Conservation (phyloP, 176 grass and related monocot genomes). For the Ampelocalamus luodianensis region DNA sequence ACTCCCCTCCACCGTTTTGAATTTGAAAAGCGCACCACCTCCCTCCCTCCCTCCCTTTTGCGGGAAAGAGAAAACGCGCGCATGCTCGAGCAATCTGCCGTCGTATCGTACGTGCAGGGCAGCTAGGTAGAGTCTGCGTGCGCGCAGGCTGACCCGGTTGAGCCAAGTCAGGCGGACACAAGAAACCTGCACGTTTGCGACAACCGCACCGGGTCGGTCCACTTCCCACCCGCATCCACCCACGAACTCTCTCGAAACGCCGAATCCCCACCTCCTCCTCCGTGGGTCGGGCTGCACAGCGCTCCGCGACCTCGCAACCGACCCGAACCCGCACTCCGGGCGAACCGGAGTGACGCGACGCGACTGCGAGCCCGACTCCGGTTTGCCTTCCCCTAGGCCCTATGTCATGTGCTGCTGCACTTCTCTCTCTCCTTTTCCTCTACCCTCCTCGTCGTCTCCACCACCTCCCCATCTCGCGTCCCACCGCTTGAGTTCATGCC, state of each 20-base stretch:
- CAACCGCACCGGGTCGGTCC: not conserved
- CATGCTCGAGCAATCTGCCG: not conserved
- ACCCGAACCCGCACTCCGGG: not conserved
- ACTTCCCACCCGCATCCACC: not conserved
- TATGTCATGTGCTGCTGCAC: not conserved
- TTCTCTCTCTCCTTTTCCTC: not conserved
- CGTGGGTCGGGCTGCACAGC: not conserved
- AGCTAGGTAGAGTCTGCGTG: not conserved
- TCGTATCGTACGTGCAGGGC: not conserved
- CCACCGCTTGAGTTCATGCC: not conserved
- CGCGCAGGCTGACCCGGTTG: slow-evolving; percentile 11
- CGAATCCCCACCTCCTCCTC: too few relatives aligned
- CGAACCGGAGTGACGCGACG: too few relatives aligned
- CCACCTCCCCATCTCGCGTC: slow-evolving; percentile 7
- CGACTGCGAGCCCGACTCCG: not conserved
- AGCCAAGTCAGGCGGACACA: not conserved
- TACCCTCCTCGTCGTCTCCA: not conserved
- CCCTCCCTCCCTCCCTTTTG: not conserved
- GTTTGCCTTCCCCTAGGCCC: not conserved
- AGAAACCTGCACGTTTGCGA: not conserved
- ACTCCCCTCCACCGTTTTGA: slow-evolving; percentile 55
- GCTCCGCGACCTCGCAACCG: not conserved
- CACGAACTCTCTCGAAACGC: not conserved
- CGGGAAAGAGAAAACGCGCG: not conserved
- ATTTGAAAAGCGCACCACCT: slow-evolving; percentile 48